A percentile compares a stretch with the other conserved stretches of the same genome.
These are phyloP conservation scores for Leccinum variicolor DNA, from an alignment of 768 basidiomycete species.

Conservation along the genomic window DNA sequence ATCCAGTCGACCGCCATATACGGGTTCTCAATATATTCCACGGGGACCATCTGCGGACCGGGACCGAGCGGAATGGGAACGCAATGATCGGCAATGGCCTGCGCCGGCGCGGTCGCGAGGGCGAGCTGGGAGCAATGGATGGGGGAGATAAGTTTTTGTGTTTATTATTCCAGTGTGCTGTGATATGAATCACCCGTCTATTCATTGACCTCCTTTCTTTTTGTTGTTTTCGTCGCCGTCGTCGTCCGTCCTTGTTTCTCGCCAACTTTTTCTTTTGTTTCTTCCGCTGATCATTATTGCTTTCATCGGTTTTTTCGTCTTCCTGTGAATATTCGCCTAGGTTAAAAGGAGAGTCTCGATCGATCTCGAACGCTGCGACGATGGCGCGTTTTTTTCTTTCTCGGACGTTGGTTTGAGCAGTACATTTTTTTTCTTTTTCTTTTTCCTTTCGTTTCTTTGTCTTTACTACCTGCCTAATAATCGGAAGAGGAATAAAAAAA, in stretches of 20 bases:
- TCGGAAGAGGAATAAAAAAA: slow-evolving; percentile 2
- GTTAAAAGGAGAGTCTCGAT: slow-evolving; percentile 4
- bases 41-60: slow-evolving; percentile 53
- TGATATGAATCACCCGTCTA: slow-evolving; percentile 6
- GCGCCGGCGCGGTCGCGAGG: slow-evolving; percentile 28
- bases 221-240: neutral
- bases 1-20: slow-evolving; percentile 19
- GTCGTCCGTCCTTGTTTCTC: neutral
- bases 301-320: slow-evolving; percentile 15
- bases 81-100: slow-evolving; percentile 38
- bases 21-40: slow-evolving; percentile 37
- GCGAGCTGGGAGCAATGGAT: slow-evolving; percentile 35
- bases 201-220: neutral
- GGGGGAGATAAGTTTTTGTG: slow-evolving; percentile 26
- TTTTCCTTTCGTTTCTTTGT: neutral
- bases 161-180: slow-evolving; percentile 12
- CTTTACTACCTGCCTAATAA: slow-evolving; percentile 4
- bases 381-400: neutral
- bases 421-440: neutral
- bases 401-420: neutral
- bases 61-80: slow-evolving; percentile 44
- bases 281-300: slow-evolving; percentile 33
- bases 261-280: neutral
- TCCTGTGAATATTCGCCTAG: slow-evolving; percentile 7
- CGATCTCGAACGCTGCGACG: neutral